Evolutionary conservation across 345 rosid genomes (phyloP).

Genomic region (Boechera stricta): DNA sequence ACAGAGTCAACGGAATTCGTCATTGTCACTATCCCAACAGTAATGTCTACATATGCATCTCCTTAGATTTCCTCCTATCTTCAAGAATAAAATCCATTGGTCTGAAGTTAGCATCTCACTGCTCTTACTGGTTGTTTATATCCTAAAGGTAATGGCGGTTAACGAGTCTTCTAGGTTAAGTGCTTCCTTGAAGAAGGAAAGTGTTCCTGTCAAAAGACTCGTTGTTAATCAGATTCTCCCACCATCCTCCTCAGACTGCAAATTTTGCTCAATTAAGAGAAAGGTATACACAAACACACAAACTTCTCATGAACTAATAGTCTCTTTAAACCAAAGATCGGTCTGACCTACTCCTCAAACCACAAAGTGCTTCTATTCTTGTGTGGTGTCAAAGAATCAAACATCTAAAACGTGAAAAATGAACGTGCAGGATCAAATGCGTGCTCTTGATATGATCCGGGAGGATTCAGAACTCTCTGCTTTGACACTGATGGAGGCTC

Average conservation of each 20-base stretch:
- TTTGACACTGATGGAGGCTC: conserved; percentile 76
- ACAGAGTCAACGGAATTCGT: conserved; percentile 90
- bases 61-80: conserved; percentile 15
- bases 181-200: conserved; percentile 86
- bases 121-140: conserved; percentile 26
- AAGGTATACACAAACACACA: conserved; percentile 59
- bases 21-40: conserved; percentile 95
- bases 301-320: conserved; percentile 14
- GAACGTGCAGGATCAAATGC: conserved; percentile 84
- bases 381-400: conserved; percentile 1
- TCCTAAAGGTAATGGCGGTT: conserved; percentile 87
- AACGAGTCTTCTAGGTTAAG: conserved; percentile 86
- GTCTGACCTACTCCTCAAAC: conserved; percentile 2
- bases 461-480: conserved; percentile 80
- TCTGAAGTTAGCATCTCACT: conserved; percentile 2
- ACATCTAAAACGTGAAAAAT: conserved; percentile 13
- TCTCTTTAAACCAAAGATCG: conserved; percentile 19
- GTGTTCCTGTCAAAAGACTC: conserved; percentile 88
- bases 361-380: conserved; percentile 11
- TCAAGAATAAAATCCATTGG: not conserved
- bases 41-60: conserved; percentile 43
- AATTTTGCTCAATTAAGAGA: conserved; percentile 93
- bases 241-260: conserved; percentile 91
- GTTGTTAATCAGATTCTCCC: conserved; percentile 93
- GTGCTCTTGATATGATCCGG: conserved; percentile 82